Conservation (phyloP, 305 asterid genomes). For the Fraxinus dipetala region DNA sequence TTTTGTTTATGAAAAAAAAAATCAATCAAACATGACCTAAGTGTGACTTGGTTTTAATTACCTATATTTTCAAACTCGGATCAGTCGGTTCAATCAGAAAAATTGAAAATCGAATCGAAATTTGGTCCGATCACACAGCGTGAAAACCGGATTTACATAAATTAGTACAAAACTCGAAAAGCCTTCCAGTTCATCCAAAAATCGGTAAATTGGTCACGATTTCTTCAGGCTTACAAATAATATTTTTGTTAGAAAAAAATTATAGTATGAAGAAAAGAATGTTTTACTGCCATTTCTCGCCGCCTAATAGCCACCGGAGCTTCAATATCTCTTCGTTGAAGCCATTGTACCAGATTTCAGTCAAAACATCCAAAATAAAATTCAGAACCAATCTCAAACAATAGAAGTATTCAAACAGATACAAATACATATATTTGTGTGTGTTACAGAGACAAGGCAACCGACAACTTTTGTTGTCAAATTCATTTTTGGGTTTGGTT, state of each 20-base stretch:
- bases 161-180: too few species aligned
- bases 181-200: not conserved
- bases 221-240: too few species aligned
- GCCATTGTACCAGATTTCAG: not conserved
- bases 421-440: too few species aligned
- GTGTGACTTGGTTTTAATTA: too few species aligned
- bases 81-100: too few species aligned
- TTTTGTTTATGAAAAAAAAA: too few species aligned
- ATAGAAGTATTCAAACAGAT: not conserved
- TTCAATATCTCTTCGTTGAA: not conserved
- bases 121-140: not conserved
- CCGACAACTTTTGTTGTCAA: too few species aligned
- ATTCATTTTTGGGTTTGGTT: too few species aligned
- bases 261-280: not conserved
- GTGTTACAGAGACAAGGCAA: too few species aligned
- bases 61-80: not conserved
- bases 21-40: too few species aligned
- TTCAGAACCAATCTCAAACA: not conserved
- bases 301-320: not conserved
- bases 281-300: not conserved
- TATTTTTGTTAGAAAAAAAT: too few species aligned
- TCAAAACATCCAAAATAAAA: not conserved
- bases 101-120: not conserved
- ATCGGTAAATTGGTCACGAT: too few species aligned
- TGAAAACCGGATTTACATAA: not conserved